Evolutionary conservation across 768 basidiomycete genomes (phyloP).

Genomic region (Dendrothele bispora): DNA sequence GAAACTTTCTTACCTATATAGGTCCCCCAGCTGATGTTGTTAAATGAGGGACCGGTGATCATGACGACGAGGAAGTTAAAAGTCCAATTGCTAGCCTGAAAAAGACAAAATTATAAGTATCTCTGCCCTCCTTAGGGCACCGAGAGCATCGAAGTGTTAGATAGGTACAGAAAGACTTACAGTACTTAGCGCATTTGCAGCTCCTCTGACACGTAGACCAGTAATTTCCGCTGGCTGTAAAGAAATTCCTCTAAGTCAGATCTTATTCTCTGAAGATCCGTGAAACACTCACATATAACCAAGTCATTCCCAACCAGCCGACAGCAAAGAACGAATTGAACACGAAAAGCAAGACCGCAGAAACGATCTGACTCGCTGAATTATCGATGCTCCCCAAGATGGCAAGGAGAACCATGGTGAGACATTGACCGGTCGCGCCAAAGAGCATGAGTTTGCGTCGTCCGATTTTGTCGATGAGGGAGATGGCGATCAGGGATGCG

Average conservation of each 20-base stretch:
- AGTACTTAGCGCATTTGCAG: slow-evolving; percentile 64
- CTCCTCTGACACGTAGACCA: slow-evolving; percentile 58
- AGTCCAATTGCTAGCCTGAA: slow-evolving; percentile 48
- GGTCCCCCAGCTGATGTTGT: slow-evolving; percentile 57
- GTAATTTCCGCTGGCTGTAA: slow-evolving; percentile 64
- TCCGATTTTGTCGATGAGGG: slow-evolving; percentile 70
- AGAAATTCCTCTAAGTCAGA: neutral
- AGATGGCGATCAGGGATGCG: slow-evolving; percentile 71
- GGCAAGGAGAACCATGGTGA: slow-evolving; percentile 61
- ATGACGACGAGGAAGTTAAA: slow-evolving; percentile 62
- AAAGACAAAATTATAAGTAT: neutral
- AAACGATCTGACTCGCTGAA: slow-evolving; percentile 46
- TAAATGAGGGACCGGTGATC: slow-evolving; percentile 61
- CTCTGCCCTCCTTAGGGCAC: neutral
- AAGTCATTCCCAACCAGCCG: slow-evolving; percentile 73
- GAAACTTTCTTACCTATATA: slow-evolving; percentile 44
- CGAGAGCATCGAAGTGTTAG: neutral
- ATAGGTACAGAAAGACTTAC: no score
- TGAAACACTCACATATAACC: slow-evolving; percentile 54
- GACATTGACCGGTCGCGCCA: slow-evolving; percentile 59
- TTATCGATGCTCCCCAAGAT: slow-evolving; percentile 54
- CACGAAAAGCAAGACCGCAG: slow-evolving; percentile 60
- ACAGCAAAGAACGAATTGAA: slow-evolving; percentile 73
- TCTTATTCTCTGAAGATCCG: neutral
- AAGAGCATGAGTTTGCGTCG: slow-evolving; percentile 72